phyloP scores from a whole-genome alignment of 129 eudicot genomes.

The Centaurea solstitialis region DNA sequence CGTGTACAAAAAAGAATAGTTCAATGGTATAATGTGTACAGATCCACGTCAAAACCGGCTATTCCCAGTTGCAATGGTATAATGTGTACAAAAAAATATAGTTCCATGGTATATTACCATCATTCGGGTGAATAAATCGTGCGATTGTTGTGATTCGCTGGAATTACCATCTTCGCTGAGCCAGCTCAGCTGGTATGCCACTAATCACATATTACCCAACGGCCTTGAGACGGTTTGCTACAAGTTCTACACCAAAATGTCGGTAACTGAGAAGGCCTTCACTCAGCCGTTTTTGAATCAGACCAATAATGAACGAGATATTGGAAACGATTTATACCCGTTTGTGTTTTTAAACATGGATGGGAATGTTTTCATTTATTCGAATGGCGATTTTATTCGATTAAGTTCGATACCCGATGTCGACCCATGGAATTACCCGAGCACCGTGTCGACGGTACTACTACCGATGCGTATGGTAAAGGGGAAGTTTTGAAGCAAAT shows the following conservation, averaged over 20 bases:
- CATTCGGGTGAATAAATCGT: slow-evolving; percentile 47
- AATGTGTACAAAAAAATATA: too few relatives aligned
- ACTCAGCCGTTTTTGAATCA: too few relatives aligned
- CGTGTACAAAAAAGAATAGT: too few relatives aligned
- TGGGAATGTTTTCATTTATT: slow-evolving; percentile 73
- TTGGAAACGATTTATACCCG: slow-evolving; percentile 79
- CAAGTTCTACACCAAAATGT: slow-evolving; percentile 68
- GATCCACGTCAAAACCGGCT: too few relatives aligned
- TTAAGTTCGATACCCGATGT: slow-evolving; percentile 53
- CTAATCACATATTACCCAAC: slow-evolving; percentile 68
- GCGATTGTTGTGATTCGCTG: slow-evolving; percentile 64
- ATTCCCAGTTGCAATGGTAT: too few relatives aligned
- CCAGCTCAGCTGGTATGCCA: slow-evolving; percentile 68
- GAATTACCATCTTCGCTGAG: slow-evolving; percentile 40
- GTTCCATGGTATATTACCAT: too few relatives aligned
- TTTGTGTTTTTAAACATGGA: slow-evolving; percentile 70
- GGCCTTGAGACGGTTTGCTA: slow-evolving; percentile 64
- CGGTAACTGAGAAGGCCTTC: too few relatives aligned
- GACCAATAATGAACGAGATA: slow-evolving; percentile 49
- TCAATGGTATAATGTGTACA: too few relatives aligned
- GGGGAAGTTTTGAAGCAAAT: slow-evolving; percentile 2
- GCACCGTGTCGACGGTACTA: slow-evolving; percentile 83
- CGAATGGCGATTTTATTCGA: slow-evolving; percentile 70
- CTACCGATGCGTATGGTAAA: slow-evolving; percentile 57
- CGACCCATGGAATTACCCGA: slow-evolving; percentile 67